These are phyloP conservation scores for Dryas alaskensis DNA, from an alignment of 306 rosid species.

Conservation along the genomic window DNA sequence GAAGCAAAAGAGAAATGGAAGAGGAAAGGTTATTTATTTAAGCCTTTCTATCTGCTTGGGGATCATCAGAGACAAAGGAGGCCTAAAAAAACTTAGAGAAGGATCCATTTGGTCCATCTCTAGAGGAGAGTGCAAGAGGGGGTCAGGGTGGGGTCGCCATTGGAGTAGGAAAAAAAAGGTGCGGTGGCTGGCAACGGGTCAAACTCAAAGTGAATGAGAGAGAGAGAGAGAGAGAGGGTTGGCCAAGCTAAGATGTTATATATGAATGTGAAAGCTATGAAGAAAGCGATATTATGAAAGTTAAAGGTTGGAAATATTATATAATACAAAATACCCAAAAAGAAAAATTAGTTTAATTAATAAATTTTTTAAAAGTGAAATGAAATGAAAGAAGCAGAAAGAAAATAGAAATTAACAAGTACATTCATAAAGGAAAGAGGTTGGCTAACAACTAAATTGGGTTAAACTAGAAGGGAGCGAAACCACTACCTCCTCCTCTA, in stretches of 20 bases:
- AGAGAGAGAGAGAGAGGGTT: conserved; percentile 27
- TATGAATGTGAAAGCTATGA: conserved; percentile 36
- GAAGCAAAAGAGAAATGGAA: conserved; percentile 15
- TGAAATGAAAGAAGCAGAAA: neutral
- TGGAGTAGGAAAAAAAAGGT: conserved; percentile 51
- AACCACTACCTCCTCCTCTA: neutral
- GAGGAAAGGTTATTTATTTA: conserved; percentile 28
- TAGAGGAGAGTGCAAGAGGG: conserved; percentile 26
- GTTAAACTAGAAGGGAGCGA: conserved; percentile 14
- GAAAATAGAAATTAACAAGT: neutral
- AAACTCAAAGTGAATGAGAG: conserved; percentile 70
- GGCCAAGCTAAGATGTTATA: conserved; percentile 29
- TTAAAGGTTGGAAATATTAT: conserved; percentile 3
- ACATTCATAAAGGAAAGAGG: neutral
- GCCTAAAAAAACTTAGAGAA: conserved; percentile 18
- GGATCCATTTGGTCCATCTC: conserved; percentile 26
- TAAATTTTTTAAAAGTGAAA: neutral
- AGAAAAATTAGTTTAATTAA: neutral
- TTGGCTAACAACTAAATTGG: neutral
- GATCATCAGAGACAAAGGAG: conserved; percentile 33
- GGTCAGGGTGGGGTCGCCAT: conserved; percentile 56
- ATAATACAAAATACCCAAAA: neutral
- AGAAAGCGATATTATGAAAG: conserved; percentile 39
- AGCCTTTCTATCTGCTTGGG: conserved; percentile 16
- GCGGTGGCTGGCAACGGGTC: conserved; percentile 92